phyloP scores from a whole-genome alignment of 1,284 basidiomycete species.

The Moesziomyces aphidis region DNA sequence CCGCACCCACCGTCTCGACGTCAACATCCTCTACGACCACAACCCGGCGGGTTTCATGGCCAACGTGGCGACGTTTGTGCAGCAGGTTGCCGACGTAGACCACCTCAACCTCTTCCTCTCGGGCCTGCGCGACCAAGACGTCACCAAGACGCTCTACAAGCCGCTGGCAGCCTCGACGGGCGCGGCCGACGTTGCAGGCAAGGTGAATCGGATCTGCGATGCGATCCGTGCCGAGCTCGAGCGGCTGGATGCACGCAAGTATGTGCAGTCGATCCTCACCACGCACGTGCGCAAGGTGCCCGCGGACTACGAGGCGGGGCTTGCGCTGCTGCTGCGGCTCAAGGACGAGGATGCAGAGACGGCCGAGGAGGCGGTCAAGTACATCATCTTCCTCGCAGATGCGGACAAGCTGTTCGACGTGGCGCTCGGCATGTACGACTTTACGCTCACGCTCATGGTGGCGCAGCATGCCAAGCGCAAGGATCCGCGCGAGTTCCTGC shows the following conservation, averaged over 20 bases:
- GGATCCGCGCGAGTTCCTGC: slow-evolving; percentile 98
- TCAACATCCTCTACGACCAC: slow-evolving; percentile 87
- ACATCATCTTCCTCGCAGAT: slow-evolving; percentile 97
- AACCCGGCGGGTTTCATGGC: slow-evolving; percentile 77
- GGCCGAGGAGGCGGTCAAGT: slow-evolving; percentile 96
- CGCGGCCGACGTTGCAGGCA: slow-evolving; percentile 67
- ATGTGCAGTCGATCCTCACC: slow-evolving; percentile 90
- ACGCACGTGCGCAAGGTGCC: slow-evolving; percentile 92
- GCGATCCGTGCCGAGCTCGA: slow-evolving; percentile 81
- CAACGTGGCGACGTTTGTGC: slow-evolving; percentile 74
- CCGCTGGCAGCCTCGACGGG: slow-evolving; percentile 53
- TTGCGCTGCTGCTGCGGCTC: slow-evolving; percentile 81
- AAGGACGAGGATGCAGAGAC: slow-evolving; percentile 79
- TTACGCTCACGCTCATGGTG: slow-evolving; percentile 92
- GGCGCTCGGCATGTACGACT: slow-evolving; percentile 98
- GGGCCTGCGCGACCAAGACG: slow-evolving; percentile 72
- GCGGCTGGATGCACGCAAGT: slow-evolving; percentile 77
- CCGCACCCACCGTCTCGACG: slow-evolving; percentile 91
- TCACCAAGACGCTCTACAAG: slow-evolving; percentile 67
- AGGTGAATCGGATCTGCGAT: slow-evolving; percentile 82
- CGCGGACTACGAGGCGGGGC: slow-evolving; percentile 87
- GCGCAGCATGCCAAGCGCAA: slow-evolving; percentile 96
- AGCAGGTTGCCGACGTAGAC: slow-evolving; percentile 89
- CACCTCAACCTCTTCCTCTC: slow-evolving; percentile 93
- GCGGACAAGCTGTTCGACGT: slow-evolving; percentile 91